A percentile compares a stretch with the other conserved stretches of the same genome.
Evolutionary conservation across 441 rosid genomes (phyloP).

Genomic region (Geranium incanum): DNA sequence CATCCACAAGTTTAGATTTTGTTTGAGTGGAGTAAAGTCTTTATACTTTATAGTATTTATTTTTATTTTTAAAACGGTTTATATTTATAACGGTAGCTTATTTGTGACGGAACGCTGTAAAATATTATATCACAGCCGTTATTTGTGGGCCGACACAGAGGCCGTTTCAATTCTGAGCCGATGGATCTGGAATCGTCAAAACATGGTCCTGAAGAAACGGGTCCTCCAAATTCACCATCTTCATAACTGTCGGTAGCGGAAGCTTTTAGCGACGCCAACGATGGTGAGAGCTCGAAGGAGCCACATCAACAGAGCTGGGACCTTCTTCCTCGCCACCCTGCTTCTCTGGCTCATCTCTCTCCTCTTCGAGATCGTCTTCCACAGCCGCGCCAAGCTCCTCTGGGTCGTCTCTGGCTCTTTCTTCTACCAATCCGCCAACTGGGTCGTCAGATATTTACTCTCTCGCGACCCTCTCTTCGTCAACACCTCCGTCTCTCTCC

Average conservation of each 20-base stretch:
- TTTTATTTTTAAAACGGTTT: too few relatives aligned
- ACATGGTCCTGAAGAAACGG: too few relatives aligned
- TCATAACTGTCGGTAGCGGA: too few relatives aligned
- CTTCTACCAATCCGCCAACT: constrained; percentile 62
- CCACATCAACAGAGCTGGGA: constrained; percentile 38
- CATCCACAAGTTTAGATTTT: too few relatives aligned
- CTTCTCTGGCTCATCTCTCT: constrained; percentile 72
- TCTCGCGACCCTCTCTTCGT: constrained; percentile 84
- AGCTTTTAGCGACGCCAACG: background rate
- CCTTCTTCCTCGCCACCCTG: constrained; percentile 66
- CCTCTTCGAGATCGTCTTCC: constrained; percentile 62
- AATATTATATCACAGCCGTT: too few relatives aligned
- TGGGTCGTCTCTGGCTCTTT: constrained; percentile 43
- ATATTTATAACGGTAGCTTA: too few relatives aligned
- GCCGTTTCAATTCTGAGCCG: background rate
- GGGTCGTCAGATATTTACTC: constrained; percentile 43
- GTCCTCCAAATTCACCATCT: too few relatives aligned
- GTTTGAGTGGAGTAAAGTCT: too few relatives aligned
- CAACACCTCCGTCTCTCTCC: constrained; percentile 76
- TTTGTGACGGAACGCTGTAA: too few relatives aligned
- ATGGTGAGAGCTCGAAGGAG: background rate
- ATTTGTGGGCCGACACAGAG: too few relatives aligned
- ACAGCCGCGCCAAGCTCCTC: constrained; percentile 44
- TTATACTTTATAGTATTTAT: too few relatives aligned
- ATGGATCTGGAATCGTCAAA: background rate